These are phyloP conservation scores for Phytophthora macrochlamydospora DNA, from an alignment of 352 stramenopile genomes.

Conservation along the genomic window DNA sequence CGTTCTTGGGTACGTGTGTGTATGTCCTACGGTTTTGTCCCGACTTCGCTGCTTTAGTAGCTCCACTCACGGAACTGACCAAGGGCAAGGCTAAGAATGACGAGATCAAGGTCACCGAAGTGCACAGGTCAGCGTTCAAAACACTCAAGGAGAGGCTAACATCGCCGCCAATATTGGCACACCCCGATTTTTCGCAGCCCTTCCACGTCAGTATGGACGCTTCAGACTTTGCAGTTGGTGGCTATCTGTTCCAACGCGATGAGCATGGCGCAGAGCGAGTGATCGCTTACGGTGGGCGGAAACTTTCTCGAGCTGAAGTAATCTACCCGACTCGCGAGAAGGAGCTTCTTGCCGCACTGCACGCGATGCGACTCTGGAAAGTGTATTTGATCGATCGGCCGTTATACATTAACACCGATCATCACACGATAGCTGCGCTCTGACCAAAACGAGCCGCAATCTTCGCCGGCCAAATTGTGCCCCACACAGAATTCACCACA, in stretches of 20 bases:
- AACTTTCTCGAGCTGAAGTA: background rate
- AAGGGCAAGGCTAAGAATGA: background rate
- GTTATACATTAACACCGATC: constrained; percentile 18
- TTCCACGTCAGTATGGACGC: constrained; percentile 9
- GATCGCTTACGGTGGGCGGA: constrained; percentile 1
- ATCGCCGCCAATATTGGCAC: constrained; percentile 2
- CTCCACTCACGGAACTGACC: background rate
- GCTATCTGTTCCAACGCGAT: constrained; percentile 5
- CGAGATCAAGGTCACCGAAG: too few species aligned
- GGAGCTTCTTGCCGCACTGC: background rate
- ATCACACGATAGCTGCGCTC: constrained; percentile 7
- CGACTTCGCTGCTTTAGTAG: background rate
- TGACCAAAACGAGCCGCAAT: too few species aligned
- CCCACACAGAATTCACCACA: too few species aligned
- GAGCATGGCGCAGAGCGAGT: background rate
- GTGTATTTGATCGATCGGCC: constrained; percentile 11
- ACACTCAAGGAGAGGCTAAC: constrained; percentile 2
- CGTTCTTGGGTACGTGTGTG: constrained; percentile 4
- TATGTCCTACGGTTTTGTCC: constrained; percentile 6
- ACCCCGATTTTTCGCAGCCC: constrained; percentile 6
- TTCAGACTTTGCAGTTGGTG: constrained; percentile 3
- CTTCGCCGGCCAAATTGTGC: too few species aligned
- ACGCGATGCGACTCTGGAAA: constrained; percentile 1
- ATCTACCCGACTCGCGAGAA: background rate
- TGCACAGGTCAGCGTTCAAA: background rate